phyloP scores from a whole-genome alignment of 2,329 filamentous ascomycete species.

The Arthrobotrys iridis region DNA sequence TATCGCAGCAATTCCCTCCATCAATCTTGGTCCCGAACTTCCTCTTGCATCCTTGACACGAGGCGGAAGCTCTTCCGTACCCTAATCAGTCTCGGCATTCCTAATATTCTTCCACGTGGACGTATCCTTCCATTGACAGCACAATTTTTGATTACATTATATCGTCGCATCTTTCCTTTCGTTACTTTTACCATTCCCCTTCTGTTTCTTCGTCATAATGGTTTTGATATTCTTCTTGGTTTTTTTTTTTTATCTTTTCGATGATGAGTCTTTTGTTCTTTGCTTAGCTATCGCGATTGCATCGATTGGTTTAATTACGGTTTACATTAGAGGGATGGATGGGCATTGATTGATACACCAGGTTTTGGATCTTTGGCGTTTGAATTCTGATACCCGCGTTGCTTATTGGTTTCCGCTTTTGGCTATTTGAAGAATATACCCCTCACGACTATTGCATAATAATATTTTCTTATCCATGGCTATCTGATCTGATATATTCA shows the following conservation, averaged over 20 bases:
- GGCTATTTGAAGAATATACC: conserved; percentile 11
- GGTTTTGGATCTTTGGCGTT: conserved; percentile 33
- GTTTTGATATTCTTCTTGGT: not conserved
- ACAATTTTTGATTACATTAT: not conserved
- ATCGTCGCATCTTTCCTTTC: not conserved
- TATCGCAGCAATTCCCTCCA: not conserved
- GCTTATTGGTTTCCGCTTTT: conserved; percentile 8
- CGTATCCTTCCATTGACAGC: no score
- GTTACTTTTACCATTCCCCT: no score
- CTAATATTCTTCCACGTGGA: not conserved
- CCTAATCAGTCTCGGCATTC: no score
- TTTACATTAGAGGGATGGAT: conserved; percentile 3
- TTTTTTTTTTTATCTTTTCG: not conserved
- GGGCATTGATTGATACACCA: not conserved
- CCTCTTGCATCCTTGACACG: not conserved
- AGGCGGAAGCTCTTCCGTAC: no score
- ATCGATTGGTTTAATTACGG: not conserved
- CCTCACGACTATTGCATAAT: conserved; percentile 7
- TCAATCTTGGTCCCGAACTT: not conserved
- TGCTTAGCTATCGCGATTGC: not conserved
- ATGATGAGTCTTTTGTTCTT: not conserved
- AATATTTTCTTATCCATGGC: not conserved
- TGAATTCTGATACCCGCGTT: conserved; percentile 23
- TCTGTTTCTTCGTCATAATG: not conserved
- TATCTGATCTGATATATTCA: not conserved